phyloP scores from a whole-genome alignment of 257 asterid species.

The Osmanthus fragrans region DNA sequence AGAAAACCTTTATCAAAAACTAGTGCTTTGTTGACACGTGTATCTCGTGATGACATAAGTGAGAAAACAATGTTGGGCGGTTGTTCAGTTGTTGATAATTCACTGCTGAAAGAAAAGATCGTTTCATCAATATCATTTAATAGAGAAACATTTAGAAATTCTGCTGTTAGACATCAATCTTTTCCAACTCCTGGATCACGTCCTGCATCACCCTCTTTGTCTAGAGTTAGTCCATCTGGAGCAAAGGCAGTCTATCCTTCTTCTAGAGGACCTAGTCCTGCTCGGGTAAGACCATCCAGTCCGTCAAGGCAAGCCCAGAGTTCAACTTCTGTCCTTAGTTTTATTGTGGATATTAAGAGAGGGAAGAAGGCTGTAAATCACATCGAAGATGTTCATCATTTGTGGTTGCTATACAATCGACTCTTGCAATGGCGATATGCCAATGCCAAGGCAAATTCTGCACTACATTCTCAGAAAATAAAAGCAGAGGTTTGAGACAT shows the following conservation, averaged over 20 bases:
- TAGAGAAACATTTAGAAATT: slow-evolving; percentile 36
- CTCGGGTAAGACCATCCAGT: slow-evolving; percentile 70
- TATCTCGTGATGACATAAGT: slow-evolving; percentile 36
- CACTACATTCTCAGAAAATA: slow-evolving; percentile 54
- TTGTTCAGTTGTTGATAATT: slow-evolving; percentile 53
- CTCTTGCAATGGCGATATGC: slow-evolving; percentile 87
- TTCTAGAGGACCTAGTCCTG: slow-evolving; percentile 78
- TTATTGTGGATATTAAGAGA: slow-evolving; percentile 70
- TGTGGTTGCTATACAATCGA: slow-evolving; percentile 75
- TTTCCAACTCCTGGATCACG: slow-evolving; percentile 46
- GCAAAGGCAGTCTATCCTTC: slow-evolving; percentile 43
- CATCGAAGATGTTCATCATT: slow-evolving; percentile 84
- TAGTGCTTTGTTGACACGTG: slow-evolving; percentile 47
- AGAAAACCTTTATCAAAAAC: slow-evolving; percentile 59
- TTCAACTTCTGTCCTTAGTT: slow-evolving; percentile 76
- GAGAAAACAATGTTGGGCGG: slow-evolving; percentile 26
- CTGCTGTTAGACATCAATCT: slow-evolving; percentile 59
- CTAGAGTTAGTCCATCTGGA: slow-evolving; percentile 75
- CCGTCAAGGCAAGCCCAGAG: slow-evolving; percentile 68
- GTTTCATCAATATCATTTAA: slow-evolving; percentile 50
- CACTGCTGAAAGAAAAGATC: slow-evolving; percentile 33
- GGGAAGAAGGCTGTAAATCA: slow-evolving; percentile 71
- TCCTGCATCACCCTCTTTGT: slow-evolving; percentile 57
- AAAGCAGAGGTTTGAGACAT: slow-evolving; percentile 69
- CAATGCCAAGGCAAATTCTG: slow-evolving; percentile 62